Evolutionary conservation across 1,284 basidiomycete genomes (phyloP), one percentile per base, ranked within the genome.

Genomic region (Mycocalia duriaeana): DNA sequence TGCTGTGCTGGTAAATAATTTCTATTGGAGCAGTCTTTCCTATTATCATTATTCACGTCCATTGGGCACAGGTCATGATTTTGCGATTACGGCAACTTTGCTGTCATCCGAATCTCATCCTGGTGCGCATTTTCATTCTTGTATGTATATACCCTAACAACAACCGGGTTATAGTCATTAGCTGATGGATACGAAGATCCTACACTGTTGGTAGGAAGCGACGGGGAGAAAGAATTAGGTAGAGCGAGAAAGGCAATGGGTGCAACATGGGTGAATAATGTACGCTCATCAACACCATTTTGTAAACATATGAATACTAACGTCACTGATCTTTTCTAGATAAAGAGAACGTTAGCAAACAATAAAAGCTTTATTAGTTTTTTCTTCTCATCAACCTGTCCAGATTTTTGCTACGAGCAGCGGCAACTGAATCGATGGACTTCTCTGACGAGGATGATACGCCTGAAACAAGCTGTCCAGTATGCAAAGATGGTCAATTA

Each of bases 71-170:
- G 72, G 79, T 80, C 22, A 70, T 84, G 73, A 81, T 85, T 34
- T 68, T 85, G 19, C 79, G 83, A n/a, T 61, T 86, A 39, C 72
- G 83, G 3, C 83, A 86, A 56, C 64, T 83, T 0, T 84, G 81
- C 56, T 77, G 78, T 48, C 83, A 85, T 55, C 83, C 83, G 0
- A 65, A 79, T 50, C 73, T 85, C 5, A 79, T 82, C 44, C 64
- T 84, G 37, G 81, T 81, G 47, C 4, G 73, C 65, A 19, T 22
- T 38, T 19, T 38, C 13, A 38, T 20, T 13, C 37, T 38, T n/a
- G 3, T 14, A 40, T 42, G 6, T 34, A 35, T 11, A 39, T 35
- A 9, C 25, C 44, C 31, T 23, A 22, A 13, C 41, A 16, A 8
- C 16, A 22, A 20, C 24, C 19, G 6, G 28, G 26, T 13, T 7